Base-by-base conservation (phyloP, 257 asterid species). In the Nicotiana tabacum region DNA sequence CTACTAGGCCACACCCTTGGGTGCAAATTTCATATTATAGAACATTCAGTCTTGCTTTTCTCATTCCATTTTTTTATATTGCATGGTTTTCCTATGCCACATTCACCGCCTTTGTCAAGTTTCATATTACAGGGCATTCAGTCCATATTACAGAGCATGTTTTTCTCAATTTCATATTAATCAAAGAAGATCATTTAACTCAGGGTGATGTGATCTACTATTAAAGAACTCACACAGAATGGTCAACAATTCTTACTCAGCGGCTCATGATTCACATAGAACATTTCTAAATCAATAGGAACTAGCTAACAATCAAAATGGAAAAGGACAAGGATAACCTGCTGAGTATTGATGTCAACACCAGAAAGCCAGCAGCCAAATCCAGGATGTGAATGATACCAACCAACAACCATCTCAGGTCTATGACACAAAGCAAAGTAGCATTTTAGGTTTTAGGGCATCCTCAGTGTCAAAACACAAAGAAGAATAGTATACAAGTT, bases 331-430 rank as follows among this genome's bases (percentile, higher is more conserved):
- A 51, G 46, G 53, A 76, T 51, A 35, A 96, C 98, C 98, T 96
- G 99, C 87, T 96, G 98, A 64, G 98, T 94, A 82, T 96, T 94
- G 64, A 96, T 94, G 89, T 96, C 98, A 83, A 94, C 98, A 46
- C 99, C 99, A 79, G 97, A 96, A 80, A 94, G 98, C 98, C 98
- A 96, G 82, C 98, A 94, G 83, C 99, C 99, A 81, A 96, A 96
- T 51, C 99, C 98, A 60, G 99, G 99, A 90, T 96, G 98, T 27
- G 98, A 96, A 85, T 96, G 98, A 84, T 94, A 96, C 99, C 98
- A 96, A 67, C 98, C 99, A 72, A 93, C 98, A 87, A 96, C 99
- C 99, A 96, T 96, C 92, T 96, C 99, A 61, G 98, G 98, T 83
- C 98, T 93, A 94, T 61, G 70, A 87, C 79, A 84, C 80, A 82